Evolutionary conservation across 345 rosid species (phyloP).

Genomic region (Xanthoceras sorbifolium): DNA sequence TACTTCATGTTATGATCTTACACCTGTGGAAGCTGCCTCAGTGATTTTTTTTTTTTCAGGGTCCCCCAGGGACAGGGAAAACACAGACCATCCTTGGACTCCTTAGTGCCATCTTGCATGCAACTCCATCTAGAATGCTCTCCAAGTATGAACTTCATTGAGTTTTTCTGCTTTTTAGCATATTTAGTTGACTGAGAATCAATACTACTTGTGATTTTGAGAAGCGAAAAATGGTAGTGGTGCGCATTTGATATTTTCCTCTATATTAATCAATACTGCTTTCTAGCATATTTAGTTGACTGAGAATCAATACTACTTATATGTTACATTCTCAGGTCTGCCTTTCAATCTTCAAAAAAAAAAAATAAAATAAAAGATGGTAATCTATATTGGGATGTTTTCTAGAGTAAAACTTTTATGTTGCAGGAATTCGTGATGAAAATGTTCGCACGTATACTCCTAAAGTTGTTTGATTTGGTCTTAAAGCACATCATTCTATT

Average conservation of each 20-base stretch:
- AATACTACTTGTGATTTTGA: not conserved
- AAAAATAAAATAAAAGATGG: not conserved
- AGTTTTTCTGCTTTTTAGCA: conserved; percentile 5
- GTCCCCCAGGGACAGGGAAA: conserved; percentile 99
- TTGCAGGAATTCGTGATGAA: too few species aligned
- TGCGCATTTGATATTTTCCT: conserved; percentile 3
- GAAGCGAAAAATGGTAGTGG: not conserved
- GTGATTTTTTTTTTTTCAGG: conserved; percentile 57
- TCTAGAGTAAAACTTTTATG: too few species aligned
- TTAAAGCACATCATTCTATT: conserved; percentile 89
- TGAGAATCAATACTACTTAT: not conserved
- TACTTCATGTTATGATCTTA: not conserved
- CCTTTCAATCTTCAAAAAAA: not conserved
- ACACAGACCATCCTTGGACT: conserved; percentile 96
- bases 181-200: conserved; percentile 2
- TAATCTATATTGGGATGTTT: not conserved
- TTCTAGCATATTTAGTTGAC: conserved; percentile 9
- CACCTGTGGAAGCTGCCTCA: conserved; percentile 20
- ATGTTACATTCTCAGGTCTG: not conserved
- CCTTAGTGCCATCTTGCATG: conserved; percentile 95
- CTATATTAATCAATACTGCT: conserved; percentile 1
- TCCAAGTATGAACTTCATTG: conserved; percentile 50
- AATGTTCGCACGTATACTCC: too few species aligned
- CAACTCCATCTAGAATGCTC: conserved; percentile 75
- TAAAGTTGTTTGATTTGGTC: conserved; percentile 80